phyloP scores from a whole-genome alignment of 345 rosid species.

The Bruguiera sexangula region DNA sequence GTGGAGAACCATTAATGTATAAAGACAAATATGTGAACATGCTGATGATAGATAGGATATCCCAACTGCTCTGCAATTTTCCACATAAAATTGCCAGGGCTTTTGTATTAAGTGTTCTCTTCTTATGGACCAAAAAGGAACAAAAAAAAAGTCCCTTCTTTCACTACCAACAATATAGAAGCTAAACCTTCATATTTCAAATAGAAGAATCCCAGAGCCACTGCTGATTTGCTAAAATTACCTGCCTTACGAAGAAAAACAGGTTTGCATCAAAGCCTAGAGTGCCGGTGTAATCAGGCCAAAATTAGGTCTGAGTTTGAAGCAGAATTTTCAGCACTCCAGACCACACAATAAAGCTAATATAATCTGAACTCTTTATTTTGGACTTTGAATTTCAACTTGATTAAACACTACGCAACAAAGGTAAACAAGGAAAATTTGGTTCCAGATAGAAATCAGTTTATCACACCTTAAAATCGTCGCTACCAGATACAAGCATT shows the following conservation, averaged over 20 bases:
- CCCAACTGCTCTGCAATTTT: neutral
- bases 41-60: too few relatives aligned
- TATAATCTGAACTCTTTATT: neutral
- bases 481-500: conserved; percentile 98
- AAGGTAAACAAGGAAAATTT: conserved; percentile 5
- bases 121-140: neutral
- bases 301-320: neutral
- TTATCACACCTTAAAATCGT: conserved; percentile 79
- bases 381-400: conserved; percentile 8
- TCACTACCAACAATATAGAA: neutral
- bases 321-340: neutral
- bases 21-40: neutral
- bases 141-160: neutral
- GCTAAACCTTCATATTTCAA: neutral
- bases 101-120: neutral
- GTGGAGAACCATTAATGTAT: neutral
- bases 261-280: neutral
- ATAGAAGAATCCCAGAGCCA: neutral
- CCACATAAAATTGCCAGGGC: neutral
- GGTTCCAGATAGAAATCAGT: conserved; percentile 9
- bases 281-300: neutral
- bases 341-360: neutral
- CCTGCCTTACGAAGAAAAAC: neutral
- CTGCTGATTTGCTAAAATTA: neutral
- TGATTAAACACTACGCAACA: neutral